These are phyloP conservation scores for Bremia lactucae DNA, from an alignment of 352 stramenopile species.

Conservation along the genomic window DNA sequence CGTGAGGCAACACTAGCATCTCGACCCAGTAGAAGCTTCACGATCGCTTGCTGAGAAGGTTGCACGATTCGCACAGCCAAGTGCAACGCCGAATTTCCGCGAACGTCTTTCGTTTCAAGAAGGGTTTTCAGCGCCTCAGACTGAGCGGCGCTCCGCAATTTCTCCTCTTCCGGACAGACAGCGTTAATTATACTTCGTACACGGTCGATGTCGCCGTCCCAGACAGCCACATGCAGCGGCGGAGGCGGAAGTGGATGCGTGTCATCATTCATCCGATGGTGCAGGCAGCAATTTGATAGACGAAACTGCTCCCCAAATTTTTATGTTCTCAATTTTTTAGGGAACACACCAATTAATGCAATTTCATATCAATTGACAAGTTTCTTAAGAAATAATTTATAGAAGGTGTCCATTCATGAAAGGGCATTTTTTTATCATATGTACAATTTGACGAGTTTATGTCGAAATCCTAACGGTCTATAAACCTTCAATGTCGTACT, in stretches of 20 bases:
- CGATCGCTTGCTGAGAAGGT: constrained; percentile 42
- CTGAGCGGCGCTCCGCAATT: constrained; percentile 2
- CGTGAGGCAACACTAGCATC: constrained; percentile 21
- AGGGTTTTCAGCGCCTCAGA: constrained; percentile 20
- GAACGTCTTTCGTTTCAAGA: constrained; percentile 43
- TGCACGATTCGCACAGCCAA: constrained; percentile 60
- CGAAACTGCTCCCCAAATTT: too few relatives aligned
- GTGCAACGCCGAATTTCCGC: constrained; percentile 64
- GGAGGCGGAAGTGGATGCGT: constrained; percentile 4
- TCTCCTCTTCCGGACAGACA: constrained; percentile 5
- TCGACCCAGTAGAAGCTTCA: constrained; percentile 44
- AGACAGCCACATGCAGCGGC: constrained; percentile 55
- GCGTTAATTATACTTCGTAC: constrained; percentile 26
- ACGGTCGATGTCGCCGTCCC: constrained; percentile 43
- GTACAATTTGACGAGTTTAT: too few relatives aligned
- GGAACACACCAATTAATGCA: too few relatives aligned
- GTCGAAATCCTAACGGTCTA: too few relatives aligned
- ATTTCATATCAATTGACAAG: too few relatives aligned
- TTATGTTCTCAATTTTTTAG: too few relatives aligned
- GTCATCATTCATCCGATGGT: constrained; percentile 1
- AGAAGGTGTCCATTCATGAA: too few relatives aligned
- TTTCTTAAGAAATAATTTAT: too few relatives aligned
- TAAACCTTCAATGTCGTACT: too few relatives aligned
- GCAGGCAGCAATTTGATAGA: too few relatives aligned
- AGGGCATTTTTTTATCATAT: too few relatives aligned